Conservation (phyloP, 2,329 filamentous ascomycete species). For the Aspergillus ochraceoroseus region DNA sequence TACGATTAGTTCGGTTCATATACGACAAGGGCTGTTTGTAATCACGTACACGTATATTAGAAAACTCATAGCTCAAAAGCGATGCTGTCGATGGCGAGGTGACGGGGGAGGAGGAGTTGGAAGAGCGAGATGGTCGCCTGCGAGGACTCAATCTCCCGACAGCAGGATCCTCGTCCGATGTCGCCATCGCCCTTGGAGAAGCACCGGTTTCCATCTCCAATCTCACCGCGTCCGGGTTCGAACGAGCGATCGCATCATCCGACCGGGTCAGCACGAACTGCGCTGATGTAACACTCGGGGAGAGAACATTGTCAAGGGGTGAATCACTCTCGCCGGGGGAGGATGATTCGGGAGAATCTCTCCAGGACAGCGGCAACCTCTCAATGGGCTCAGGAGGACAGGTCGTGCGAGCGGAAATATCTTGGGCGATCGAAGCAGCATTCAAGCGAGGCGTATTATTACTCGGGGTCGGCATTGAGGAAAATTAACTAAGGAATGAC, state of each 20-base stretch:
- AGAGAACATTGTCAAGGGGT: constrained; percentile 27
- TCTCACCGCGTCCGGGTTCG: constrained; percentile 26
- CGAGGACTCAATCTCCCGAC: constrained; percentile 33
- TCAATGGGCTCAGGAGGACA: constrained; percentile 50
- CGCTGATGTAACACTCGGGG: constrained; percentile 23
- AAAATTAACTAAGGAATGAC: constrained; percentile 35
- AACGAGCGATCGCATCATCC: constrained; percentile 26
- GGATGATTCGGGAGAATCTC: constrained; percentile 29
- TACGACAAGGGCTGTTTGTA: constrained; percentile 3
- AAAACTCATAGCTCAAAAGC: constrained; percentile 52
- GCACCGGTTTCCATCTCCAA: constrained; percentile 21
- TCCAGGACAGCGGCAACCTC: constrained; percentile 31
- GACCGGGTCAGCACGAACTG: constrained; percentile 27
- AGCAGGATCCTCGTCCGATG: constrained; percentile 31
- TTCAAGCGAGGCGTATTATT: constrained; percentile 42
- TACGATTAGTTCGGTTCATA: constrained; percentile 18
- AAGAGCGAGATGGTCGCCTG: constrained; percentile 31
- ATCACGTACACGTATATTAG: constrained; percentile 50
- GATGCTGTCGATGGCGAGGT: constrained; percentile 40
- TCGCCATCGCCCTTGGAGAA: constrained; percentile 25
- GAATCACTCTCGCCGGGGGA: constrained; percentile 22
- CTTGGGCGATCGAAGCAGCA: constrained; percentile 43
- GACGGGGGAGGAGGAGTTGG: constrained; percentile 29
- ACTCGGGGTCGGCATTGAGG: constrained; percentile 50
- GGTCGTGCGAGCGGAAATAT: constrained; percentile 44